These are phyloP conservation scores for Borovskyia barvae DNA, from an alignment of 208 protist genomes.

Conservation along the genomic window DNA sequence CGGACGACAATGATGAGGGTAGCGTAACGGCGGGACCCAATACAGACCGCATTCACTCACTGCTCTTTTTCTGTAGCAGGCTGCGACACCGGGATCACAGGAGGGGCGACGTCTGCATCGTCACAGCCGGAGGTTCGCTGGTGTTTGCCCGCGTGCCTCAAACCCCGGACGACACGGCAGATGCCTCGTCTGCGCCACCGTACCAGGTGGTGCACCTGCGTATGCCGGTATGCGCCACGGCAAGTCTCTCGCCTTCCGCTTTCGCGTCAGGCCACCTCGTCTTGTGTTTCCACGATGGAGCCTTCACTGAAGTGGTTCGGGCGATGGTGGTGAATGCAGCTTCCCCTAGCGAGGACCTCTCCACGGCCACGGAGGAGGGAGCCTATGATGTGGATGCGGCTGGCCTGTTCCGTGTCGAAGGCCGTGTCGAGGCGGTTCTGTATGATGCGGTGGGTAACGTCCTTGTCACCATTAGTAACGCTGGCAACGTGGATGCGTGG, in stretches of 20 bases:
- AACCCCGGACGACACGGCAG: background rate
- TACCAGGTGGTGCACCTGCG: constrained; percentile 18
- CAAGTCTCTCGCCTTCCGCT: background rate
- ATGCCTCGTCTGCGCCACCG: background rate
- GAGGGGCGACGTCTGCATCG: constrained; percentile 6
- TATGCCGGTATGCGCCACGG: constrained; percentile 11
- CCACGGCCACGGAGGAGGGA: background rate
- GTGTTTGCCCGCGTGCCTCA: constrained; percentile 5
- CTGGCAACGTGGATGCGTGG: constrained; percentile 66
- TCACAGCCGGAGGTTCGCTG: constrained; percentile 7
- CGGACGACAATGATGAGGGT: background rate
- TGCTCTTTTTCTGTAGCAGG: constrained; percentile 6
- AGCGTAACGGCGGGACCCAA: background rate
- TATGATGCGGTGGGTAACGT: constrained; percentile 18
- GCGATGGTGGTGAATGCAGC: background rate
- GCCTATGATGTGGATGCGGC: constrained; percentile 14
- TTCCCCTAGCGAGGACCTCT: background rate
- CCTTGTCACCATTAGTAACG: constrained; percentile 40
- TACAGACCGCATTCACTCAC: background rate
- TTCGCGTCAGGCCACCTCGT: background rate
- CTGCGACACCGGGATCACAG: no score
- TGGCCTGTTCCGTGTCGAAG: constrained; percentile 51
- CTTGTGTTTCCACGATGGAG: constrained; percentile 19
- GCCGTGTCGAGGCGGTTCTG: constrained; percentile 25
- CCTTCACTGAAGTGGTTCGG: constrained; percentile 20